Conservation (phyloP, 148 eudicot genomes). For the Arbutus unedo region DNA sequence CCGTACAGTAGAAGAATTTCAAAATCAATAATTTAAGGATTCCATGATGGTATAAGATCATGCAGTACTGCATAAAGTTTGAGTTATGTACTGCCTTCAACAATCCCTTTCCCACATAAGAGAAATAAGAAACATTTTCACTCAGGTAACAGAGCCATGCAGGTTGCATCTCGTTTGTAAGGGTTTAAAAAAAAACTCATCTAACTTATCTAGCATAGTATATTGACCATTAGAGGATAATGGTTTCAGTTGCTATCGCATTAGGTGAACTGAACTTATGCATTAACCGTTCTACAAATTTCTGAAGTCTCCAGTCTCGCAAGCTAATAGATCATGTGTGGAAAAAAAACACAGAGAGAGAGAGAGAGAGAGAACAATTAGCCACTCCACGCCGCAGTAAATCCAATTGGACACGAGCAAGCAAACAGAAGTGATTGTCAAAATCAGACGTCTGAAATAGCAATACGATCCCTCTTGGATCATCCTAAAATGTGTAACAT, state of each 20-base stretch:
- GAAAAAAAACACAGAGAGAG: not conserved
- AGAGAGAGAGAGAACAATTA: not conserved
- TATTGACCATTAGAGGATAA: not conserved
- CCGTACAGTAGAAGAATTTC: not conserved
- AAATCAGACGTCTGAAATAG: not conserved
- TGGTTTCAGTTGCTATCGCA: not conserved
- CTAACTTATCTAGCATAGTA: not conserved
- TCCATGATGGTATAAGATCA: not conserved
- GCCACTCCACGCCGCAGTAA: not conserved
- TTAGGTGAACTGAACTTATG: not conserved
- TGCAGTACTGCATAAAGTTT: not conserved
- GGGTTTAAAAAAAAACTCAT: not conserved
- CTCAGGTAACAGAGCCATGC: not conserved
- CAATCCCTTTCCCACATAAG: not conserved
- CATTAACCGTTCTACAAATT: not conserved
- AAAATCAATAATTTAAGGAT: not conserved
- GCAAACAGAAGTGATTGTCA: not conserved
- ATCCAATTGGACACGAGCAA: not conserved
- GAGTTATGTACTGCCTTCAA: not conserved
- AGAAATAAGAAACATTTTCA: conserved; percentile 5
- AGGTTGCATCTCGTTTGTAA: not conserved
- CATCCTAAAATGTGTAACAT: not conserved
- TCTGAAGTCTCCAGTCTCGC: too few species aligned
- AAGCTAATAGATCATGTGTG: too few species aligned
- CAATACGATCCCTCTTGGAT: not conserved